Evolutionary conservation across 768 basidiomycete genomes (phyloP), one percentile per base, ranked within the genome.

Genomic region (Kwoniella europaea): DNA sequence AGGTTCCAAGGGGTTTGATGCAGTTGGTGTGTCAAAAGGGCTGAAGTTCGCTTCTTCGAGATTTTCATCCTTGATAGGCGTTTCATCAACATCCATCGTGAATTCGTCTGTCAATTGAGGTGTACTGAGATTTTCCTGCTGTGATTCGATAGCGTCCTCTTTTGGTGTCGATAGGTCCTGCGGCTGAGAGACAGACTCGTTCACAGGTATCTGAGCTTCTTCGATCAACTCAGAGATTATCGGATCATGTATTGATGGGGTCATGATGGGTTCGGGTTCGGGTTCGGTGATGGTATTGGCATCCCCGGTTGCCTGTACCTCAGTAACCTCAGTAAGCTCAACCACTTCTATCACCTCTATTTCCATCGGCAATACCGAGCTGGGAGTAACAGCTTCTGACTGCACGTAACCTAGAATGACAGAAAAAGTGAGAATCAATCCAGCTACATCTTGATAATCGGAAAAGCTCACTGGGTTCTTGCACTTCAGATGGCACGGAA

Each of bases 31-130:
- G 3, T 44, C 50, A 7, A 69, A 7, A 4, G 68, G 68, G 27
- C 68, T 69, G 18, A 62, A 62, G 16, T 61, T 69, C 7, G 68
- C 35, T 16, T 69, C 68, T 41, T 69, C 68, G n/a, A 62, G 54
- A 27, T 56, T 41, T 2, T 27, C 24, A 3, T 43, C 13, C 5
- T 15, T 50, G 46, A 27, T 10, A 6, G 44, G 18, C 20, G n/a
- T 41, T 5, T 55, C 61, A 44, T 63, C 62, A 15, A 68, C 59
- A 27, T 57, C 27, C n/a, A 63, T 42, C 2, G 61, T 69, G 68
- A 63, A 56, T 10, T 54, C 62, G 22, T 69, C 68, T 4, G 53
- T 55, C 4, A 69, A 18, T 35, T 56, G 18, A 15, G 62, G 61
- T 27, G 41, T 29, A 10, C 0, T 43, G 6, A 41, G 3, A 10